These are phyloP conservation scores for Beauveria sp. DNA, from an alignment of 2,329 filamentous ascomycete species.

Conservation along the genomic window DNA sequence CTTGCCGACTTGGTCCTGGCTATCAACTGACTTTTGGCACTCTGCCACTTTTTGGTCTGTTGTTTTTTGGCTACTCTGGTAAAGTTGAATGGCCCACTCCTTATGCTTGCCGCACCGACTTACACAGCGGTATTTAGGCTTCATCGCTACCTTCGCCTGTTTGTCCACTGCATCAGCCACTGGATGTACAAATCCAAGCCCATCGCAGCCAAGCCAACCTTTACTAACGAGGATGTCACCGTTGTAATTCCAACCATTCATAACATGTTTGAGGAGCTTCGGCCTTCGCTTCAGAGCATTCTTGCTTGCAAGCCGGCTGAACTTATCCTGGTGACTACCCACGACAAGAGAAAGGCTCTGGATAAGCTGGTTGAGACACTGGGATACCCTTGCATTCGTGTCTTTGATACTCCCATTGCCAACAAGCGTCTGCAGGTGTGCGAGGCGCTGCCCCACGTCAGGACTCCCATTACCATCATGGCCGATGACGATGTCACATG, in stretches of 20 bases:
- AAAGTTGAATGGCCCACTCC: slow-evolving; percentile 21
- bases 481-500: slow-evolving; percentile 95
- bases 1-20: slow-evolving; percentile 15
- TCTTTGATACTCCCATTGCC: slow-evolving; percentile 73
- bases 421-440: slow-evolving; percentile 96
- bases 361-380: slow-evolving; percentile 58
- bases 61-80: slow-evolving; percentile 36
- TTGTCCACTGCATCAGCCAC: slow-evolving; percentile 79
- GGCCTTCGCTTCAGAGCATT: slow-evolving; percentile 71
- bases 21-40: slow-evolving; percentile 28
- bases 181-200: slow-evolving; percentile 82
- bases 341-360: slow-evolving; percentile 65
- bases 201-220: slow-evolving; percentile 70
- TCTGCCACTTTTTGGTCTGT: slow-evolving; percentile 39
- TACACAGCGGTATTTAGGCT: slow-evolving; percentile 45
- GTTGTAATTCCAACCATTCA: slow-evolving; percentile 92
- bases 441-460: slow-evolving; percentile 77
- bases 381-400: slow-evolving; percentile 54
- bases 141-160: slow-evolving; percentile 77
- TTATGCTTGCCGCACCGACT: slow-evolving; percentile 8
- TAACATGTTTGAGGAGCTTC: slow-evolving; percentile 75
- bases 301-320: slow-evolving; percentile 61
- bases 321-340: slow-evolving; percentile 80
- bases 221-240: slow-evolving; percentile 77
- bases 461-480: slow-evolving; percentile 79